Base-by-base conservation (phyloP, 805 yeast genomes). In the Suhomyces pyralidae region DNA sequence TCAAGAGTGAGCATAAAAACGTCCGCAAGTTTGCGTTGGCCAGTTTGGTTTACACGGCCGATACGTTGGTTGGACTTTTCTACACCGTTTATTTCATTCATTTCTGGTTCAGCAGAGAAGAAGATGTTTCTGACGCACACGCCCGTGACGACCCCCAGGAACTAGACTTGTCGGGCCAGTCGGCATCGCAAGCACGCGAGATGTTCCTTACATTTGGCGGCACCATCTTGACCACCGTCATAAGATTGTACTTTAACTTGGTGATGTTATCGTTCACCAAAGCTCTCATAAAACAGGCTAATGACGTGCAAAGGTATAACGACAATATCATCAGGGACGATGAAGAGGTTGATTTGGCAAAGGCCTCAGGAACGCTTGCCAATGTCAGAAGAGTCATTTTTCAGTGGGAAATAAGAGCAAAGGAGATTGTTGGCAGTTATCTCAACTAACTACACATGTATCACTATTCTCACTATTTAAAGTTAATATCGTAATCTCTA, bases 21-120 rank as follows among this genome's bases (percentile, higher is more conserved):
- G 79, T 86, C 5, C 74, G 87, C 55, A 80, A 81, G 45, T 77
- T 82, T 60, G 81, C 94, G 4, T 74, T 85, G 25, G 82, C 86
- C 26, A 79, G 88, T 14, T 69, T 86, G 43, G 65, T 86, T 2
- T 92, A 85, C 66, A 60, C 81, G 1, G 43, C 82, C 8, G 97
- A 93, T 65, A 85, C 96, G 0, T 32, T 85, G 0, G 67, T 82
- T 40, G 88, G 90, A 25, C 67, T 83, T 25, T 68, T 86, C 3
- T 91, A 87, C 68, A 88, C 96, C 19, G 57, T 85, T 5, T 87
- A 84, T 69, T 92, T 93, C 65, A 79, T 85, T 5, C 78, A 80
- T 50, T 79, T 82, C 55, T 93, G 97, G 97, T 87, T 90, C 62
- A 67, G 73, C 53, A 59, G 65, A 3, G 82, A 79, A 53, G 83